Evolutionary conservation across 1,284 basidiomycete species (phyloP), one percentile per base, ranked within the genome.

Genomic region (Cryptococcus sp.): DNA sequence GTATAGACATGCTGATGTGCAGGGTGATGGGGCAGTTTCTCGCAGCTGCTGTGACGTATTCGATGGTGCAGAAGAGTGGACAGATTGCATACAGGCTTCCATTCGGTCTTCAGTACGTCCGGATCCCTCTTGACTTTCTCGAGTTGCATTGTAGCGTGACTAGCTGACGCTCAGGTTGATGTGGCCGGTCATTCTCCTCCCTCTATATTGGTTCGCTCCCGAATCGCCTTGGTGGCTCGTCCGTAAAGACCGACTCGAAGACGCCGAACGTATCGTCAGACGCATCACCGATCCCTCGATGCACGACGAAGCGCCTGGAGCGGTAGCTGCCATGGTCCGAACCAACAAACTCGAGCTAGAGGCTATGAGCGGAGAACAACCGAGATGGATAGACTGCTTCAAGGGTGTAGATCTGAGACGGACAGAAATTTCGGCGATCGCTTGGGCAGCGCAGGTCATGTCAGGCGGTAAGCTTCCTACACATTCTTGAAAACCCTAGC

Each of bases 211-310:
- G 32, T 44, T 63, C 34, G 55, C 56, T 11, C 64, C 64, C 25
- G 61, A 65, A 45, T 60, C 57, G 10, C 64, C 64, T 0, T 66
- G 60, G 60, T 58, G 40, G 33, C 54, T 65, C 22, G 55, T 66
- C 16, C 54, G 65, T 18, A 47, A 57, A 23, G 59, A 56, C 18
- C 44, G 54, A 10, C 48, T 51, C 18, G 58, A 52, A 12, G 52
- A 66, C 9, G 62, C 63, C 9, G 51, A 58, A 39, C 9, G 31
- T 1, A 36, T 50, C 10, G 38, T 66, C 22, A 12, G 36, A 16
- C 52, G 62, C 7, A 36, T 36, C 34, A 36, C 34, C 18, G 34
- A 36, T 36, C 34, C 34, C 18, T 25, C 53, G 16, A 25, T 19
- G 44, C 22, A 46, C 16, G 36, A 46, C 22, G 23, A 41, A 18